phyloP scores from a whole-genome alignment of 2,329 filamentous ascomycete species.

The Cladosporium phlei region DNA sequence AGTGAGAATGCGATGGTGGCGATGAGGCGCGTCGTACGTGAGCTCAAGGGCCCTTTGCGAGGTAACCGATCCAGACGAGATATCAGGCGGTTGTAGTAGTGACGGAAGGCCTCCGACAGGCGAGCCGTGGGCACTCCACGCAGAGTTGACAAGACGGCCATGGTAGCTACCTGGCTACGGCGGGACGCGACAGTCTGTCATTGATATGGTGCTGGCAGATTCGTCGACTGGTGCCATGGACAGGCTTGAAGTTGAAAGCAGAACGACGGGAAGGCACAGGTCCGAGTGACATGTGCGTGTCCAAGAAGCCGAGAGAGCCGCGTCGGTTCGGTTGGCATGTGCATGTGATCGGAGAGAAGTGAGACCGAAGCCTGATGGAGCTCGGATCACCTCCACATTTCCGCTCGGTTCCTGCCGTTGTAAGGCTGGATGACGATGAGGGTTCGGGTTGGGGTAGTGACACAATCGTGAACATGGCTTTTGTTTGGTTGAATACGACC shows the following conservation, averaged over 20 bases:
- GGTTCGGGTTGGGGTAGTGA: no score
- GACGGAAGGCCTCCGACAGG: slow-evolving; percentile 30
- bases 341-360: no score
- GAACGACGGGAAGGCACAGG: neutral
- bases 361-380: no score
- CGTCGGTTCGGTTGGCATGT: no score
- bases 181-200: slow-evolving; percentile 4
- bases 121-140: slow-evolving; percentile 34
- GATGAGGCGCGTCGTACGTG: slow-evolving; percentile 66
- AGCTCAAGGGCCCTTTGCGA: slow-evolving; percentile 53
- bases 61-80: slow-evolving; percentile 47
- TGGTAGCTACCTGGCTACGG: slow-evolving; percentile 36
- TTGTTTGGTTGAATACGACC: no score
- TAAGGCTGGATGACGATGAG: no score
- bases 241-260: neutral
- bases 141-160: slow-evolving; percentile 87
- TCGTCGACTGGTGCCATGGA: neutral
- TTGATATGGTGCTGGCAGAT: neutral
- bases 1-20: slow-evolving; percentile 70
- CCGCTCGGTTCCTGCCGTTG: no score
- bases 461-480: no score
- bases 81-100: slow-evolving; percentile 41
- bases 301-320: slow-evolving; percentile 8
- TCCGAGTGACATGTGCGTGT: slow-evolving; percentile 4
- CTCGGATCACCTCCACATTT: no score